Conservation (phyloP, 768 basidiomycete genomes). For the Termitomyces sp. region DNA sequence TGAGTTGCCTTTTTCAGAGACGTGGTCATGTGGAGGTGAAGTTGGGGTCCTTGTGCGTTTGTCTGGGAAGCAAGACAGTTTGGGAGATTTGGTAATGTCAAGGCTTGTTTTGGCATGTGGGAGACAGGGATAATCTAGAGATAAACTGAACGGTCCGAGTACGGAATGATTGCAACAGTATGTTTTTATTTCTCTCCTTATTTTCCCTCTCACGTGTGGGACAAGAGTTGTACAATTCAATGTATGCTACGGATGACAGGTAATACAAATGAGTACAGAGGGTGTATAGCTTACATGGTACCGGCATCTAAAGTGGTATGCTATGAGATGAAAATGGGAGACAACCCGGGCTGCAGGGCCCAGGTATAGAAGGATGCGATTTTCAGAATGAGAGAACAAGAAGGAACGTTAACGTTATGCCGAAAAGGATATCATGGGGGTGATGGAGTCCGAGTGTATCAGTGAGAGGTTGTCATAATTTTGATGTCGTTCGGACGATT, state of each 20-base stretch:
- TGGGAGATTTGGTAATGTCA: neutral
- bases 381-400: neutral
- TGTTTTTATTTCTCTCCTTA: neutral
- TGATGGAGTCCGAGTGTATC: slow-evolving; percentile 6
- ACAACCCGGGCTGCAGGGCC: neutral
- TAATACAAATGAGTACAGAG: slow-evolving; percentile 17
- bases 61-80: neutral
- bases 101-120: neutral
- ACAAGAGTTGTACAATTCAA: neutral
- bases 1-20: neutral
- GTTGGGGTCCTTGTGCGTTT: slow-evolving; percentile 1
- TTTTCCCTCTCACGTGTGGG: neutral
- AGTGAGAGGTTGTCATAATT: slow-evolving; percentile 8
- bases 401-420: slow-evolving; percentile 2
- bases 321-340: neutral
- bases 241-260: neutral
- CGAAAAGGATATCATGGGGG: slow-evolving; percentile 6
- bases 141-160: neutral
- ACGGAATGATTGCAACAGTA: neutral
- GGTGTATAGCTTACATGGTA: slow-evolving; percentile 13
- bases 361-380: slow-evolving; percentile 3
- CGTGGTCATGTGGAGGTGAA: slow-evolving; percentile 7
- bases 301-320: slow-evolving; percentile 19
- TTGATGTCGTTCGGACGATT: slow-evolving; percentile 1
- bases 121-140: neutral